Evolutionary conservation across 78 protist species (phyloP).

Genomic region (Emiliania huxleyi): DNA sequence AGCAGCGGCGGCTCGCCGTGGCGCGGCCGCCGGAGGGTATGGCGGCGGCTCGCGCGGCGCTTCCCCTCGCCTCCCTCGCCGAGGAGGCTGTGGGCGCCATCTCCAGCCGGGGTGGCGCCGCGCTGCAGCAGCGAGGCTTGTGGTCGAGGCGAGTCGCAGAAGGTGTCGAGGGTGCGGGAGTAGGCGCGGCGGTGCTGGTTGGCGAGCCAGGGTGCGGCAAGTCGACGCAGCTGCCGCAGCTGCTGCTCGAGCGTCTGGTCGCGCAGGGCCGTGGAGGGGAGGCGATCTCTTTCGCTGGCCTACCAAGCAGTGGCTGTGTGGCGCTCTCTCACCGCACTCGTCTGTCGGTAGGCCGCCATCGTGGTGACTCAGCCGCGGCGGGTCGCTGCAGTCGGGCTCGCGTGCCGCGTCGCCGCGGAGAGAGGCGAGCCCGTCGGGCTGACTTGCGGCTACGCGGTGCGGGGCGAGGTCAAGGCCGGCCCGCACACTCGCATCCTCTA

Average conservation of each 20-base stretch:
- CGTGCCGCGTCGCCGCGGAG: slow-evolving; percentile 79
- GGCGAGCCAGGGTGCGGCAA: not conserved
- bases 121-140: no score
- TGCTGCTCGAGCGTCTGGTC: not conserved
- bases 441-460: slow-evolving; percentile 73
- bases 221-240: no score
- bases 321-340: not conserved
- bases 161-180: not conserved
- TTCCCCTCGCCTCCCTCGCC: no score
- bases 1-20: no score
- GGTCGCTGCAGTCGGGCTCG: slow-evolving; percentile 77
- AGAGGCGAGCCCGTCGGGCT: slow-evolving; percentile 45
- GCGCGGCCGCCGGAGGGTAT: no score
- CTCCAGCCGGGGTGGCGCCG: no score
- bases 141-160: no score
- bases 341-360: slow-evolving; percentile 48
- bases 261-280: not conserved
- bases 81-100: no score
- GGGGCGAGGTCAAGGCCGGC: slow-evolving; percentile 44
- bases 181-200: not conserved
- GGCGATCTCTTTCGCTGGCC: not conserved
- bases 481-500: slow-evolving; percentile 59
- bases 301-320: not conserved
- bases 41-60: no score
- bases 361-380: slow-evolving; percentile 90